Evolutionary conservation across 2,329 filamentous ascomycete species (phyloP).

Genomic region (Xylariales sp.): DNA sequence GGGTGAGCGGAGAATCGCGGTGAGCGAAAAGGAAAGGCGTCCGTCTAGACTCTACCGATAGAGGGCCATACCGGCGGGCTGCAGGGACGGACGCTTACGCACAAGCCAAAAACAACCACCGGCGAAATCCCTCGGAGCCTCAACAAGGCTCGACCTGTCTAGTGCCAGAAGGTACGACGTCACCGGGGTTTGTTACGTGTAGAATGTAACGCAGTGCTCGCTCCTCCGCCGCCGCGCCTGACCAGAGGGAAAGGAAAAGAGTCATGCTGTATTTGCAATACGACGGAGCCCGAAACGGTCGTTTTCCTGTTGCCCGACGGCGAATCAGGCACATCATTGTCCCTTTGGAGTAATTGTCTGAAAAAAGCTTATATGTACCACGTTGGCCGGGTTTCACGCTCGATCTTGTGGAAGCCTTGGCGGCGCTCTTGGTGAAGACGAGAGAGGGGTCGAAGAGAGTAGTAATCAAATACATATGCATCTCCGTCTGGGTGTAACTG

Average conservation of each 20-base stretch:
- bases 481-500: neutral
- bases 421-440: neutral
- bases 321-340: neutral
- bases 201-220: neutral
- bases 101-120: neutral
- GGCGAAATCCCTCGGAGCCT: slow-evolving; percentile 26
- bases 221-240: neutral
- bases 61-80: too few relatives aligned
- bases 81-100: neutral
- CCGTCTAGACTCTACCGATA: too few relatives aligned
- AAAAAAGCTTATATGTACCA: neutral
- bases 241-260: too few relatives aligned
- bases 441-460: too few relatives aligned
- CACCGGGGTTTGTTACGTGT: slow-evolving; percentile 4
- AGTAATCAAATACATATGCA: neutral
- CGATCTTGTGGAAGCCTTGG: neutral
- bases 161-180: neutral
- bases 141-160: slow-evolving; percentile 16
- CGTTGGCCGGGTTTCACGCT: neutral
- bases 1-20: too few relatives aligned
- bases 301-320: neutral
- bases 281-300: slow-evolving; percentile 8
- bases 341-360: neutral
- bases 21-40: too few relatives aligned
- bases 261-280: slow-evolving; percentile 15